These are phyloP conservation scores for Euptelea pleiosperma DNA, from an alignment of 164 flowering plant species.

Conservation along the genomic window DNA sequence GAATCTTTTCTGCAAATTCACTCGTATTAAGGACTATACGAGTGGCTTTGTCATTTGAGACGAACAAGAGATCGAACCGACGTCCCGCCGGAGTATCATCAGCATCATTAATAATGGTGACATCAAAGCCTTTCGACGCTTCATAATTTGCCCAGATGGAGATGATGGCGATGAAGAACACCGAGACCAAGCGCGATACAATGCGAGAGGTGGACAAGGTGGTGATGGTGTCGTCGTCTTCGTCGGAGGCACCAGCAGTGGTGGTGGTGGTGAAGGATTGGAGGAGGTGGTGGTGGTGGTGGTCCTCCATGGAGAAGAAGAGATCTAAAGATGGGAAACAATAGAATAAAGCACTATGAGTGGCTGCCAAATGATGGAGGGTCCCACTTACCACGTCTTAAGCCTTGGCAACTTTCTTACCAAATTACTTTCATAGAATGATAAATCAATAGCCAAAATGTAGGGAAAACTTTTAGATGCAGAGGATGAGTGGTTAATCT, in stretches of 20 bases:
- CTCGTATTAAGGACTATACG: constrained; percentile 38
- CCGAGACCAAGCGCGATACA: constrained; percentile 24
- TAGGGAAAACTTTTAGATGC: no score
- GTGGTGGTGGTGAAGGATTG: constrained; percentile 10
- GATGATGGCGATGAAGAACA: constrained; percentile 27
- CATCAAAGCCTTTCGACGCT: constrained; percentile 53
- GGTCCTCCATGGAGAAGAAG: constrained; percentile 12
- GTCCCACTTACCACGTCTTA: no score
- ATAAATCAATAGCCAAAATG: no score
- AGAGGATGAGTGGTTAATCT: no score
- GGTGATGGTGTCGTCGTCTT: no score
- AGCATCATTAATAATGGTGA: constrained; percentile 37
- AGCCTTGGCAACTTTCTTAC: no score
- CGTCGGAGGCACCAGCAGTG: background rate
- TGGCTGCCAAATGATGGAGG: no score
- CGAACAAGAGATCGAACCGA: constrained; percentile 41
- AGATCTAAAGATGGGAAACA: no score
- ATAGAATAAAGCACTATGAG: no score
- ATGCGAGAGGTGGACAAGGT: constrained; percentile 15
- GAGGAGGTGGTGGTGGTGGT: constrained; percentile 15
- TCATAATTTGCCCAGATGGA: constrained; percentile 54
- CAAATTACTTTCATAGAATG: no score
- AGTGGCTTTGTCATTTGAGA: constrained; percentile 46
- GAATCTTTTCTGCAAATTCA: constrained; percentile 30
- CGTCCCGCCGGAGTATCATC: constrained; percentile 22